phyloP scores from a whole-genome alignment of 2,329 filamentous ascomycete genomes.

The Exophiala oligosperma region DNA sequence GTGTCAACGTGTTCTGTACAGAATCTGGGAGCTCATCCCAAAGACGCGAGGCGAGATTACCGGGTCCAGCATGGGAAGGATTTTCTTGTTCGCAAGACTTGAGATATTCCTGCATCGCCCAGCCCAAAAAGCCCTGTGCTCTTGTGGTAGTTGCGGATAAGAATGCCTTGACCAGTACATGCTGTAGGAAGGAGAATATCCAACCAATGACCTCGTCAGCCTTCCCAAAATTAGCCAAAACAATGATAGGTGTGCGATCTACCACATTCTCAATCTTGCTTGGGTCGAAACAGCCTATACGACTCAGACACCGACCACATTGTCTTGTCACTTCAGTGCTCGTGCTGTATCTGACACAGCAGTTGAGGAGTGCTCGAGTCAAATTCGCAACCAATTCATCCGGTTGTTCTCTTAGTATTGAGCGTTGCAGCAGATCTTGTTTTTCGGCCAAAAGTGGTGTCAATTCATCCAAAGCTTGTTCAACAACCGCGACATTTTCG shows the following conservation, averaged over 20 bases:
- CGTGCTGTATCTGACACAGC: slow-evolving; percentile 75
- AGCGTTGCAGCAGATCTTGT: slow-evolving; percentile 76
- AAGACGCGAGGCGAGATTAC: slow-evolving; percentile 14
- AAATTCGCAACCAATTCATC: slow-evolving; percentile 71
- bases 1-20: slow-evolving; percentile 77
- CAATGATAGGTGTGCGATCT: slow-evolving; percentile 78
- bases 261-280: slow-evolving; percentile 81
- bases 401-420: slow-evolving; percentile 79
- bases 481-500: slow-evolving; percentile 82
- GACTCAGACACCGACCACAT: slow-evolving; percentile 78
- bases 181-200: slow-evolving; percentile 77
- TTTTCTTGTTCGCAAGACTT: slow-evolving; percentile 67
- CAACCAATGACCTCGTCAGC: slow-evolving; percentile 81
- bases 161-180: slow-evolving; percentile 88
- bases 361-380: slow-evolving; percentile 78
- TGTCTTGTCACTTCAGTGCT: slow-evolving; percentile 67
- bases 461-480: slow-evolving; percentile 77
- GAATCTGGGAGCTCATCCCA: slow-evolving; percentile 78
- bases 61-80: slow-evolving; percentile 34
- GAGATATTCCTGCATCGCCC: slow-evolving; percentile 89
- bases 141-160: slow-evolving; percentile 84
- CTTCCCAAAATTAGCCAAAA: slow-evolving; percentile 81
- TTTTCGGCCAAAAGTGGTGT: slow-evolving; percentile 69
- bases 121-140: slow-evolving; percentile 88
- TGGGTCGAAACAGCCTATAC: slow-evolving; percentile 88